Evolutionary conservation across 345 rosid species (phyloP), one percentile per base, ranked within the genome.

Genomic region (Balakata baccata): DNA sequence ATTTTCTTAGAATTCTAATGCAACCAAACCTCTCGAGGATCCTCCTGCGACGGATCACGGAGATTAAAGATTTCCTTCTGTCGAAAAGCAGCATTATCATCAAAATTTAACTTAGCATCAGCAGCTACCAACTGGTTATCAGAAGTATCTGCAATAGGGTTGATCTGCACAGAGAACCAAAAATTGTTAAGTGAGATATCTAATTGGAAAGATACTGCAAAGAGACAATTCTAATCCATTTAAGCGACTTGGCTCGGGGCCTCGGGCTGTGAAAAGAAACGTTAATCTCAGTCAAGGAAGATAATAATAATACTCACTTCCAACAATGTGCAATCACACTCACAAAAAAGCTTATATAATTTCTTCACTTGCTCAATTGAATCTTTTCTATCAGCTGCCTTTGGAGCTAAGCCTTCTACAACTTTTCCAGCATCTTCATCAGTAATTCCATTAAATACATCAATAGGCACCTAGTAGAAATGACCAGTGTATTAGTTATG

Each of bases 101-200:
- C 99, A 68, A 96, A 93, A 82, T 96, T 96, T 87, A 96, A 79
- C 77, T 96, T 96, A 70, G 99, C 99, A 91, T 96, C 99, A 76
- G 99, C 99, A 79, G 99, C 99, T 69, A 96, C 97, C 86, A 96
- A 78, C 72, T 85, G 85, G 41, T 84, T 91, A 63, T 83, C 87
- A 74, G 99, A 79, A 75, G 98, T 93, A 87, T 96, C 99, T 0
- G 96, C 98, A 22, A 96, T 87, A 62, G 99, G 99, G 86, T 96
- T 96, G 81, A 96, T 91, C 99, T 96, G 87, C 54, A 65, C 70
- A 77, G 34, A 29, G 34, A 29, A 29, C 34, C 34, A 29, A 29
- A 29, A 29, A 29, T 29, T 29, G 34, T 29, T 29, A 1, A 29
- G 34, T 29, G 34, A 29, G 34, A 29, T 29, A 29, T 29, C 34